Base-by-base conservation (phyloP, 169 alveolate genomes). In the Prorocentrum cordatum region DNA sequence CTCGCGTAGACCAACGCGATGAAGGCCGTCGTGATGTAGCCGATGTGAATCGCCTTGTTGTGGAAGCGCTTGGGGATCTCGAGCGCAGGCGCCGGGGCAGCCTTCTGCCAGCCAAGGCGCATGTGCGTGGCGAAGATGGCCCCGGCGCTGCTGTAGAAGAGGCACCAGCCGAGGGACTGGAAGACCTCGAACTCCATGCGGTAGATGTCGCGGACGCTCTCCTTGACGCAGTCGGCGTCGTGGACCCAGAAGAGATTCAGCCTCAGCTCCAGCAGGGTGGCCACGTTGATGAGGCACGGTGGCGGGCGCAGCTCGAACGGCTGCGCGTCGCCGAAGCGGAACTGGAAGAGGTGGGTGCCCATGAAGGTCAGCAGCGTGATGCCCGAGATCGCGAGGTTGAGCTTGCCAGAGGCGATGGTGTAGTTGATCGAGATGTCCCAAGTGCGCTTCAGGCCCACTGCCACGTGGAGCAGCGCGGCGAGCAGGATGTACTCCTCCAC, bases 81-180 rank as follows among this genome's bases (percentile, higher is more conserved):
- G n/a, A n/a, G n/a, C n/a, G n/a, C n/a, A n/a, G n/a, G n/a, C n/a
- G 54, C 54, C 16, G 54, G n/a, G 54, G 16, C 16, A 16, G 54
- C 54, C 59, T 82, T 82, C 91, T 82, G 91, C 91, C 91, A 82
- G 38, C 91, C 91, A 26, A 82, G 62, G 91, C 91, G 64, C 91
- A 82, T 82, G 80, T 82, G 91, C 9, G 80, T 64, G 91, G 80
- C 42, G 80, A 82, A 82, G 80, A 82, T 64, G 80, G 54, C 54
- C 66, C 61, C 91, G 12, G 91, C 77, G 38, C 72, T 66, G 58
- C 61, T 14, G 58, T 82, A 82, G 80, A 82, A 82, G 80, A 82
- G 91, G 31, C 36, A 32, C 91, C 91, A 82, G 45, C 91, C 91
- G 10, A 82, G 39, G 2, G 91, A 82, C 80, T 64, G 91, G 80